Percentiles rank a stretch among this genome's conserved stretches.
Evolutionary conservation across 192 early-diverging fungal genomes (phyloP).

Genomic region (Haplosporangium gracile): DNA sequence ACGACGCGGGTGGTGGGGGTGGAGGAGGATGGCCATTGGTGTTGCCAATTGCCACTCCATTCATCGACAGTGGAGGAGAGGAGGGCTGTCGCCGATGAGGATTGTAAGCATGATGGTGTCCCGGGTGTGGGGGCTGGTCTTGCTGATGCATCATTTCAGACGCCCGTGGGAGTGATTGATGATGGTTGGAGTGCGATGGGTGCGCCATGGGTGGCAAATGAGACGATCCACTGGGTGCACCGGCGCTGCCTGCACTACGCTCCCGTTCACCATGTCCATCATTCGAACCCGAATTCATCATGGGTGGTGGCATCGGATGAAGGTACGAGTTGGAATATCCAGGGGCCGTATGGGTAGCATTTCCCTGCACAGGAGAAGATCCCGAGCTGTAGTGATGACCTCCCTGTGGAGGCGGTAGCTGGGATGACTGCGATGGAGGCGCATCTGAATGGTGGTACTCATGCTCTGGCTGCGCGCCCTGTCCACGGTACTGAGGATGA

Average conservation of each 20-base stretch:
- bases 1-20: constrained; percentile 7
- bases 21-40: constrained; percentile 19
- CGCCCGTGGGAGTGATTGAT: constrained; percentile 25
- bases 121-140: constrained; percentile 26
- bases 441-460: constrained; percentile 42
- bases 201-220: constrained; percentile 42
- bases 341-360: neutral
- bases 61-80: constrained; percentile 34
- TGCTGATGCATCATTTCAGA: constrained; percentile 32
- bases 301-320: constrained; percentile 15
- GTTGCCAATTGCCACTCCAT: constrained; percentile 31
- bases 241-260: neutral
- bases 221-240: neutral
- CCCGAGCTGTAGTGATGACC: constrained; percentile 37
- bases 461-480: constrained; percentile 28
- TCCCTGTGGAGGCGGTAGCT: constrained; percentile 25
- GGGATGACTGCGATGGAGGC: constrained; percentile 10
- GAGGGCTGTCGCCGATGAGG: constrained; percentile 44
- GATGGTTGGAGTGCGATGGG: constrained; percentile 24
- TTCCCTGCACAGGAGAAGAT: constrained; percentile 27
- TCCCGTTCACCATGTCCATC: constrained; percentile 30
- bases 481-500: constrained; percentile 34
- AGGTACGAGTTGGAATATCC: constrained; percentile 39
- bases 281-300: neutral
- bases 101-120: constrained; percentile 33